A percentile compares a stretch with the other conserved stretches of the same genome.
Evolutionary conservation across 139 green algal species (phyloP).

Genomic region (Penium margaritaceum): DNA sequence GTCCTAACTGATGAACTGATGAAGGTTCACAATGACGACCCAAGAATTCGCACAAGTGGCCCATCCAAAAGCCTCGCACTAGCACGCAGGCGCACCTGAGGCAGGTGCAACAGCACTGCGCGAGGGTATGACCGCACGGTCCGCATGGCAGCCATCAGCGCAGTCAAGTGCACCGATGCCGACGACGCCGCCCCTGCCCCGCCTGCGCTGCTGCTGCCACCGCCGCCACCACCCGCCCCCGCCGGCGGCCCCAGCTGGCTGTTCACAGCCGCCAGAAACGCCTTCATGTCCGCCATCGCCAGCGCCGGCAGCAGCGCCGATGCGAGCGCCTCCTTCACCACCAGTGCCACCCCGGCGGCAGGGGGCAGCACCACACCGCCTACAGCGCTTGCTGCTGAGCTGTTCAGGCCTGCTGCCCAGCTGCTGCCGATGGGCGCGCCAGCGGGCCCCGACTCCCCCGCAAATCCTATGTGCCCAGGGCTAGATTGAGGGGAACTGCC

Average conservation of each 20-base stretch:
- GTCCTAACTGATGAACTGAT: no score
- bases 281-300: slow-evolving; percentile 10
- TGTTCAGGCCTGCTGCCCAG: neutral
- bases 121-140: slow-evolving; percentile 10
- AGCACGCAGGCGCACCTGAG: slow-evolving; percentile 13
- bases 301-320: slow-evolving; percentile 22
- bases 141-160: slow-evolving; percentile 31
- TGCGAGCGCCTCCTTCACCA: slow-evolving; percentile 11
- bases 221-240: neutral
- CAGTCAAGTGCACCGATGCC: slow-evolving; percentile 26
- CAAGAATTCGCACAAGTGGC: no score
- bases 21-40: no score
- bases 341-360: slow-evolving; percentile 1
- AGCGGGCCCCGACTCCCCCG: no score
- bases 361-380: neutral
- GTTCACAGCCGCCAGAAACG: slow-evolving; percentile 10
- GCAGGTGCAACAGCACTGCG: slow-evolving; percentile 23
- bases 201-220: slow-evolving; percentile 25
- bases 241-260: slow-evolving; percentile 24
- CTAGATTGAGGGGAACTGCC: no score
- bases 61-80: no score
- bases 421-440: neutral
- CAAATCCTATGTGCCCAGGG: no score
- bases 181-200: slow-evolving; percentile 3
- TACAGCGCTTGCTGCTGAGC: neutral